Conservation (phyloP, 192 early-diverging fungal species). For the Polychytrium aggregatum region DNA sequence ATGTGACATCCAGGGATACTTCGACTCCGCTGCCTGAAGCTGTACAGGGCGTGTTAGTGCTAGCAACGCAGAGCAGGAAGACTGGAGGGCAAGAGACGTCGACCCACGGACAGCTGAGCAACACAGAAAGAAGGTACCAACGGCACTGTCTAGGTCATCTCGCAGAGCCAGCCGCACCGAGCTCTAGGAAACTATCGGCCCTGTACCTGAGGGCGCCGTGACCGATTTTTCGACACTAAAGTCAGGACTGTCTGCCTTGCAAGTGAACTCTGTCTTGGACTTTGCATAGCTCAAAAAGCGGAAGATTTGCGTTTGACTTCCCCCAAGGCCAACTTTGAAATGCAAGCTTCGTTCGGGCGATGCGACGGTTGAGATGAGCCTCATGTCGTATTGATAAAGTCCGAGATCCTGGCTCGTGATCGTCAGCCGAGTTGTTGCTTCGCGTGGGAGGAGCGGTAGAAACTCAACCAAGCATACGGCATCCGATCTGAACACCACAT, state of each 20-base stretch:
- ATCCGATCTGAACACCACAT: slow-evolving; percentile 28
- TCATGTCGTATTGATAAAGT: slow-evolving; percentile 40
- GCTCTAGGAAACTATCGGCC: no score
- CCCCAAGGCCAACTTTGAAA: slow-evolving; percentile 44
- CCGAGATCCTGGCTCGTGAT: slow-evolving; percentile 37
- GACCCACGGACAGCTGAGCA: no score
- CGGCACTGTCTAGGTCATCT: no score
- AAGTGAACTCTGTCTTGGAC: slow-evolving; percentile 40
- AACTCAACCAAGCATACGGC: slow-evolving; percentile 29
- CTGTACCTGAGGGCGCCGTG: slow-evolving; percentile 36
- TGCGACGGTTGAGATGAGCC: slow-evolving; percentile 23
- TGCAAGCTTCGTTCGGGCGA: slow-evolving; percentile 40
- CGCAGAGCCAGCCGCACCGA: no score
- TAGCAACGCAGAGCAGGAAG: no score
- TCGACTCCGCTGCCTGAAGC: slow-evolving; percentile 34
- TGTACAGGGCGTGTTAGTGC: no score
- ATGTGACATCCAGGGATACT: slow-evolving; percentile 38
- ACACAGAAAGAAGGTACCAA: no score
- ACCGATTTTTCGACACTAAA: slow-evolving; percentile 45
- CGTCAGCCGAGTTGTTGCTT: slow-evolving; percentile 24
- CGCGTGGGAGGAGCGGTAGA: slow-evolving; percentile 40
- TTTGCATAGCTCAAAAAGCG: slow-evolving; percentile 44
- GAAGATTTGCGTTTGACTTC: slow-evolving; percentile 40
- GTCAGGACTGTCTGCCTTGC: slow-evolving; percentile 39
- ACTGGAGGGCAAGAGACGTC: no score